Evolutionary conservation across 1,139 yeast genomes (phyloP), one percentile per base, ranked within the genome.

Genomic region (Hemisphaericaspora xylanilytica): DNA sequence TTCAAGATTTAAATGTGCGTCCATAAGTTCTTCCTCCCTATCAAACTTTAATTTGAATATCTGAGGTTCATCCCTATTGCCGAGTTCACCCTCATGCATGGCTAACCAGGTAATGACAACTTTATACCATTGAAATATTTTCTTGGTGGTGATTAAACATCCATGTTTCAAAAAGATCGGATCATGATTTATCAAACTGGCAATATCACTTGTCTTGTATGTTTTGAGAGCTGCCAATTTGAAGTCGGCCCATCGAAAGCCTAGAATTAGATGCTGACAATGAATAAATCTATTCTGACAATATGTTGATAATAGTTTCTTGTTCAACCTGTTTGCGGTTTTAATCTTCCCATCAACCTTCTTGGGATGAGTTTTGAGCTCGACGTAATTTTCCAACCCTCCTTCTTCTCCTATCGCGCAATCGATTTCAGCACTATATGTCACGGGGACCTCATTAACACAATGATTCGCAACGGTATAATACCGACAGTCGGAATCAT

Each of bases 351-450:
- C 40, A 36, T 40, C 40, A n/a, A 18, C 16, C 24, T 35, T 17
- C 15, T 38, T 42, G 15, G 42, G 35, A 40, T 56, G 62, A 1
- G 63, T 56, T 33, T 59, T 59, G 33, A 59, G 43, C 36, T 59
- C 63, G 2, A 58, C 54, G 36, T 52, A 57, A 33, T 43, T 45
- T 3, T 28, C 36, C n/a, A 45, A 33, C 3, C 48, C 52, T 4
- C 47, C 24, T 3, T 28, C 24, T 9, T 35, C 34, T 7, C 17
- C 21, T 13, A 40, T 38, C 6, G 51, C 43, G 28, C 57, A 49
- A 43, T 59, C 63, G 10, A 59, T 51, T 39, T 59, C 64, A 3
- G 64, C 62, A 6, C 59, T 49, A 36, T 50, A 56, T 13, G 45
- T 39, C 3, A 58, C 36, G 4, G 50, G 47, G 7, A 40, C 42